phyloP scores from a whole-genome alignment of 129 eudicot genomes.

The Oenanthe sinensis region DNA sequence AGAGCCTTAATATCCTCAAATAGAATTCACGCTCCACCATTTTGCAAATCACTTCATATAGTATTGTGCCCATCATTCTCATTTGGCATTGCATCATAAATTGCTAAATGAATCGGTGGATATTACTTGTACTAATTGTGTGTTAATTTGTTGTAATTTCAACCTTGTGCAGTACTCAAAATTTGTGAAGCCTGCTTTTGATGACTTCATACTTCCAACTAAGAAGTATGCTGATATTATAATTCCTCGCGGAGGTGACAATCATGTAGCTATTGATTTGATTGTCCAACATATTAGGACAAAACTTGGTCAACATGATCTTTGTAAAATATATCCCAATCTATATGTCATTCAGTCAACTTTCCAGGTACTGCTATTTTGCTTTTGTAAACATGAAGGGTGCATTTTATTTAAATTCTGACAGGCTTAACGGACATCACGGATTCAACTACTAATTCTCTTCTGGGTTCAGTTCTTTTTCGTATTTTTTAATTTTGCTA shows the following conservation, averaged over 20 bases:
- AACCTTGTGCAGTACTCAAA: constrained; percentile 70
- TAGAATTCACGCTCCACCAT: neutral
- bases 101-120: neutral
- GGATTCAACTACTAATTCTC: neutral
- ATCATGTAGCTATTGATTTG: constrained; percentile 95
- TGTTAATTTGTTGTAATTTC: neutral
- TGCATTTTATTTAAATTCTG: neutral
- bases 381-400: neutral
- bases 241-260: constrained; percentile 97
- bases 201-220: constrained; percentile 89
- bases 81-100: neutral
- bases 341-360: constrained; percentile 90
- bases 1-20: neutral
- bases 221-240: constrained; percentile 97
- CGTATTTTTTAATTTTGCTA: neutral
- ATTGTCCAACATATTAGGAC: constrained; percentile 93
- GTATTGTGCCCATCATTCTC: neutral
- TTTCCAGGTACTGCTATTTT: constrained; percentile 55
- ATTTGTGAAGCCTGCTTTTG: constrained; percentile 98
- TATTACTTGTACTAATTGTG: neutral
- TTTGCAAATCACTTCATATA: neutral
- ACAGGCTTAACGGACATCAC: neutral
- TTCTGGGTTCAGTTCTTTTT: neutral
- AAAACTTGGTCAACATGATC: constrained; percentile 97
- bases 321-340: constrained; percentile 89